These are phyloP conservation scores for Annulohypoxylon nitens DNA, from an alignment of 495 filamentous ascomycete species.

Conservation along the genomic window DNA sequence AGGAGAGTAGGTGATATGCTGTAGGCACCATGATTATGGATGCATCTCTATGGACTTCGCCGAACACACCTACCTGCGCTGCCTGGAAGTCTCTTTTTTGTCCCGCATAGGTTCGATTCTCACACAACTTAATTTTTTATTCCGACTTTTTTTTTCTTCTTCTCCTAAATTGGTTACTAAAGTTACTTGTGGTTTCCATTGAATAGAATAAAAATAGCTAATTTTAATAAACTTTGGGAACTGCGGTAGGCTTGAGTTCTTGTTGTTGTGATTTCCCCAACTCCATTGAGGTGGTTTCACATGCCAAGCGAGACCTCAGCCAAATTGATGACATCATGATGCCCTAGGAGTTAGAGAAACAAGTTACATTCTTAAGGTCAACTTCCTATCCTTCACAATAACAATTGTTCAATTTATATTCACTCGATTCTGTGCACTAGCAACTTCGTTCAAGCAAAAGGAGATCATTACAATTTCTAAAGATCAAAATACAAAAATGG, in stretches of 20 bases:
- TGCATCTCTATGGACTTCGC: too few relatives aligned
- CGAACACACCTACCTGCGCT: too few relatives aligned
- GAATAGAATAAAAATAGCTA: neutral
- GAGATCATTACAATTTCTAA: neutral
- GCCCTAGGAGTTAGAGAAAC: neutral
- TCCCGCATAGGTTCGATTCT: too few relatives aligned
- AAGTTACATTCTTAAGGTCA: constrained; percentile 20
- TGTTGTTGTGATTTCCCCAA: constrained; percentile 25
- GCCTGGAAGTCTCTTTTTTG: too few relatives aligned
- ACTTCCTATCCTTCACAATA: neutral
- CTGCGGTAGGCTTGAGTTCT: neutral
- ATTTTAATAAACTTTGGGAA: neutral
- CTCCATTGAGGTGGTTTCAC: constrained; percentile 17
- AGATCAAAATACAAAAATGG: constrained; percentile 34
- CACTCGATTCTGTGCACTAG: neutral
- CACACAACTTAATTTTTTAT: too few relatives aligned
- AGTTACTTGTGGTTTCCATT: neutral
- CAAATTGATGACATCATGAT: constrained; percentile 40
- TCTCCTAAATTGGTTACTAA: neutral
- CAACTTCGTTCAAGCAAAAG: neutral
- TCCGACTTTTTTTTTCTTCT: too few relatives aligned
- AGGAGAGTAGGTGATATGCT: too few relatives aligned
- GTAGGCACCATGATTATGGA: too few relatives aligned
- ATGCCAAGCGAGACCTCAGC: constrained; percentile 22
- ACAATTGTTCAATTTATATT: neutral